These are phyloP conservation scores for Sugiyamaella mastotermitis DNA, from an alignment of 805 yeast genomes.

Conservation along the genomic window DNA sequence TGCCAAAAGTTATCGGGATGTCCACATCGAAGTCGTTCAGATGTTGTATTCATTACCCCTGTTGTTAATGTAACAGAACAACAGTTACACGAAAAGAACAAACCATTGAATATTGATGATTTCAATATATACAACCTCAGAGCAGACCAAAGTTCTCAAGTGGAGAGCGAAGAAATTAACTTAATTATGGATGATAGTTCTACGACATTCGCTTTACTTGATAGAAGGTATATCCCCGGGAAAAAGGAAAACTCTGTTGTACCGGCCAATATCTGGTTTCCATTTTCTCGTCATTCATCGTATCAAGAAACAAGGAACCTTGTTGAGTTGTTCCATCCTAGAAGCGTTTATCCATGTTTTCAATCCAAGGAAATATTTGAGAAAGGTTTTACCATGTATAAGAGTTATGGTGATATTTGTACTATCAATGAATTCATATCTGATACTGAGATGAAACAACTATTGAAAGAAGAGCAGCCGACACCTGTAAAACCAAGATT, in stretches of 20 bases:
- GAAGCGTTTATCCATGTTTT: conserved; percentile 18
- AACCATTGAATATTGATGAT: conserved; percentile 5
- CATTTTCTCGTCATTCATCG: conserved; percentile 31
- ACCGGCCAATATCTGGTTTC: conserved; percentile 21
- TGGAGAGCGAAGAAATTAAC: background rate
- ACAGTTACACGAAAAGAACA: conserved; percentile 4
- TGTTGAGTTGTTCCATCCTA: conserved; percentile 17
- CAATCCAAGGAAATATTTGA: conserved; percentile 4
- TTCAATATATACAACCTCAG: conserved; percentile 8
- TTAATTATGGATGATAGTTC: background rate
- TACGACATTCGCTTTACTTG: conserved; percentile 5
- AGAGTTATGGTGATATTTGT: conserved; percentile 17
- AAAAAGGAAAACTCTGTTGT: conserved; percentile 14
- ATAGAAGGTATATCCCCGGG: conserved; percentile 17
- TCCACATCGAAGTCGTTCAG: conserved; percentile 11
- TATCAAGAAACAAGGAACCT: conserved; percentile 22
- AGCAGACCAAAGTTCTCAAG: background rate
- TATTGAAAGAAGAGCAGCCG: background rate
- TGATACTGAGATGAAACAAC: conserved; percentile 11
- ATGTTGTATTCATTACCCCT: conserved; percentile 15
- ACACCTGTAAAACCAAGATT: background rate
- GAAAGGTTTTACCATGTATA: conserved; percentile 13
- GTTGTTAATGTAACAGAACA: conserved; percentile 7
- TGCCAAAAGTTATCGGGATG: conserved; percentile 19
- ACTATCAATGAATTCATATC: conserved; percentile 7